Percentiles rank a stretch among this genome's conserved stretches.
These are phyloP conservation scores for Pleurotus tuber-regium DNA, from an alignment of 768 basidiomycete species.

Conservation along the genomic window DNA sequence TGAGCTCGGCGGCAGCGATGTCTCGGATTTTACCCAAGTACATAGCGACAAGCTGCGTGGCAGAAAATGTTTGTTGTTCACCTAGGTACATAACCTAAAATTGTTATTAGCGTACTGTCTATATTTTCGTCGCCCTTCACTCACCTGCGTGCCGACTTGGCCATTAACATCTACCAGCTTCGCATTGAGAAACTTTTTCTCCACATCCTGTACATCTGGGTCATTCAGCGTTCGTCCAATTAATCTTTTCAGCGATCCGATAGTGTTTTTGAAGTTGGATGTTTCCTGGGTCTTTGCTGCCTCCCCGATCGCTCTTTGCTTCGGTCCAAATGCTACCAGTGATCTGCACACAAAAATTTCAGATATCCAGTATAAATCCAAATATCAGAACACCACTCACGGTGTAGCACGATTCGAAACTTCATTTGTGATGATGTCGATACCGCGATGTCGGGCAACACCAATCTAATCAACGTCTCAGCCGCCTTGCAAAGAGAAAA, in stretches of 20 bases:
- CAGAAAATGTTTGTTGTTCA: conserved; percentile 75
- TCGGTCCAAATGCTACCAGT: conserved; percentile 90
- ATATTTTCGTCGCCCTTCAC: conserved; percentile 22
- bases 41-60: conserved; percentile 89
- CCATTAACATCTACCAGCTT: conserved; percentile 83
- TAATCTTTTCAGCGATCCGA: conserved; percentile 89
- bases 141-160: conserved; percentile 81
- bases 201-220: conserved; percentile 77
- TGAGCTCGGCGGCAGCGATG: conserved; percentile 82
- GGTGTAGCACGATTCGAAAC: conserved; percentile 96
- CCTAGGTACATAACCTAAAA: conserved; percentile 84
- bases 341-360: conserved; percentile 51
- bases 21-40: conserved; percentile 91
- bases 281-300: conserved; percentile 96
- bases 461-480: conserved; percentile 62
- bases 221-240: conserved; percentile 81
- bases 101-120: conserved; percentile 15
- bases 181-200: conserved; percentile 91
- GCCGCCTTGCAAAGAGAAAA: conserved; percentile 9
- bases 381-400: conserved; percentile 45
- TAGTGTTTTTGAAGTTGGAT: conserved; percentile 96
- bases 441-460: conserved; percentile 92
- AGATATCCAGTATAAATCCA: not conserved
- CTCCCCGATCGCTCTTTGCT: conserved; percentile 91
- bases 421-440: conserved; percentile 98